Base-by-base conservation (phyloP, 1,284 basidiomycete genomes). In the Ganoderma resinaceum region DNA sequence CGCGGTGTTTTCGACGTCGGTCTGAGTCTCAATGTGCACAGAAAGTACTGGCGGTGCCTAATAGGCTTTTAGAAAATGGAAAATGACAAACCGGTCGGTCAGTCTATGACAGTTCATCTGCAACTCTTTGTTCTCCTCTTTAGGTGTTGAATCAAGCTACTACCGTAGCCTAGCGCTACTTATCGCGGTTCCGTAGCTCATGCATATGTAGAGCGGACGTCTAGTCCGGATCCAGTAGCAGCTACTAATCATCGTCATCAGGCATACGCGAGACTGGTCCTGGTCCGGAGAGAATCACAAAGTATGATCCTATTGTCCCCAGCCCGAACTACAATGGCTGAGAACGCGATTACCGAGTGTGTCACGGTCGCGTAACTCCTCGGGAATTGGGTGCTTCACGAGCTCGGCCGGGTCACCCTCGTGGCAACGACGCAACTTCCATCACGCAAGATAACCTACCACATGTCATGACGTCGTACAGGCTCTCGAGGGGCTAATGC, bases 91-190 rank as follows among this genome's bases (percentile, higher is more conserved):
- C 33, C 46, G n/a, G 46, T 26, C 2, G 23, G 14, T 33, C 31
- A 6, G 29, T 18, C 26, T 55, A 33, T 18, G 52, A 31, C 29
- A 11, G 29, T 31, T 3, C 29, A 58, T 2, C 12, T 23, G 20
- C 18, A 12, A n/a, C 18, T 23, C 35, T 58, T 58, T 58, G 55
- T 58, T 58, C 55, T 33, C 55, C 31, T 37, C 33, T 58, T 55
- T 35, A 37, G 55, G 20, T 33, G n/a, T n/a, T 58, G 35, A 23
- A 58, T 58, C 20, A 58, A 14, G 31, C 9, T 14, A 26, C 12
- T 37, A 20, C n/a, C 20, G 55, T 12, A 8, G 55, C 14, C n/a
- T 37, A 20, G 18, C 16, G 29, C 52, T 29, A n/a, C n/a, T n/a
- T n/a, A 29, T 55, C 29, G 29, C 7, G 18, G 26, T 55, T 55